phyloP scores from a whole-genome alignment of 2,329 filamentous ascomycete species.

The Colletotrichum lini region DNA sequence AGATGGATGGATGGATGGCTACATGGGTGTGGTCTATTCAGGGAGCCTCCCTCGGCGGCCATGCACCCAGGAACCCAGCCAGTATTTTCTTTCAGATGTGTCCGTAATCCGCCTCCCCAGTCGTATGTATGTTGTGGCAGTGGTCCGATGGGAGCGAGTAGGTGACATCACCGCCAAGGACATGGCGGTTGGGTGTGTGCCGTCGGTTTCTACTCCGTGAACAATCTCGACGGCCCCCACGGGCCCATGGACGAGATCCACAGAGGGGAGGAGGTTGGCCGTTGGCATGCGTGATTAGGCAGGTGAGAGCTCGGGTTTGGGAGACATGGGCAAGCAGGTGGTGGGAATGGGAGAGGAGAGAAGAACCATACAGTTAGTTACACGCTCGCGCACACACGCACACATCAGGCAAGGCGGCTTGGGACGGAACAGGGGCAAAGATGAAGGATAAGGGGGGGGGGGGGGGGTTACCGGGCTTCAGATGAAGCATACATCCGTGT shows the following conservation, averaged over 20 bases:
- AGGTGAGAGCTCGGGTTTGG: neutral
- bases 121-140: neutral
- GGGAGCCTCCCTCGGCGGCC: neutral
- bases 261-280: neutral
- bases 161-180: constrained; percentile 36
- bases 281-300: constrained; percentile 4
- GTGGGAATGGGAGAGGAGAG: neutral
- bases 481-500: neutral
- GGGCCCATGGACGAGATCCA: neutral
- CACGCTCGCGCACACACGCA: too few relatives aligned
- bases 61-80: too few relatives aligned
- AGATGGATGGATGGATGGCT: neutral
- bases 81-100: neutral
- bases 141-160: neutral
- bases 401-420: neutral
- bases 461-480: neutral
- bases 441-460: neutral
- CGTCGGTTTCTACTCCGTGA: neutral
- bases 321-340: neutral
- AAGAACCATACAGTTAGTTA: neutral
- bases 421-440: neutral
- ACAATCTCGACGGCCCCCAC: neutral
- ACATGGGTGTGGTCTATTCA: neutral
- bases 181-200: neutral
- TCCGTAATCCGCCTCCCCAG: neutral